Evolutionary conservation across 2,329 filamentous ascomycete species (phyloP).

Genomic region (Diplodia seriata): DNA sequence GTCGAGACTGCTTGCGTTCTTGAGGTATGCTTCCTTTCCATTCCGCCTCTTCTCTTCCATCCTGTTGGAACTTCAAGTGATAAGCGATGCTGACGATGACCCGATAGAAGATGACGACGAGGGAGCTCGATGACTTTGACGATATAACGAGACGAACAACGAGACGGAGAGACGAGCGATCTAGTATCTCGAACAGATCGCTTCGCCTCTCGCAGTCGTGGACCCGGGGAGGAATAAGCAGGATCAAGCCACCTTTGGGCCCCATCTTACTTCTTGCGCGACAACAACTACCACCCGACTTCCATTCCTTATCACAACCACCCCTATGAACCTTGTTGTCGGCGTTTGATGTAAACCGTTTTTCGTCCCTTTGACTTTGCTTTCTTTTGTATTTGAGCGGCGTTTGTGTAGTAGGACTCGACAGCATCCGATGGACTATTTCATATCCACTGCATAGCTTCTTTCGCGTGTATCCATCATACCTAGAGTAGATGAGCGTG

Average conservation of each 20-base stretch:
- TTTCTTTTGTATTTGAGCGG: not conserved
- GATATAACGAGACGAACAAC: constrained; percentile 22
- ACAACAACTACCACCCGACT: constrained; percentile 10
- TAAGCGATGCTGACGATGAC: not conserved
- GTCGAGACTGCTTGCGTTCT: not conserved
- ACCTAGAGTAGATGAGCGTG: constrained; percentile 29
- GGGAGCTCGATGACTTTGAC: not conserved
- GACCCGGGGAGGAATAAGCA: constrained; percentile 7
- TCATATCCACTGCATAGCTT: not conserved
- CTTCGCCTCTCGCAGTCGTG: constrained; percentile 22
- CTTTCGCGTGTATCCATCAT: constrained; percentile 3
- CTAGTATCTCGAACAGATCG: not conserved
- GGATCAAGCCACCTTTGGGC: constrained; percentile 11
- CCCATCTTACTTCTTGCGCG: constrained; percentile 24
- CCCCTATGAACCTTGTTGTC: constrained; percentile 7
- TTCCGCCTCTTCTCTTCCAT: not conserved
- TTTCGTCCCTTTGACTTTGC: constrained; percentile 9
- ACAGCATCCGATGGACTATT: not conserved
- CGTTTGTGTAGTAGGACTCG: not conserved
- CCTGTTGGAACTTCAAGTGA: not conserved
- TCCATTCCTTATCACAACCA: not conserved
- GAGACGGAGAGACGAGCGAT: constrained; percentile 19
- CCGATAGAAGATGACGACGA: constrained; percentile 9
- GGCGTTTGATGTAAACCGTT: constrained; percentile 24
- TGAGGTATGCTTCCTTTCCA: not conserved